Conservation (phyloP, 371 early-diverging fungal genomes). For the Actinomucor elegans region DNA sequence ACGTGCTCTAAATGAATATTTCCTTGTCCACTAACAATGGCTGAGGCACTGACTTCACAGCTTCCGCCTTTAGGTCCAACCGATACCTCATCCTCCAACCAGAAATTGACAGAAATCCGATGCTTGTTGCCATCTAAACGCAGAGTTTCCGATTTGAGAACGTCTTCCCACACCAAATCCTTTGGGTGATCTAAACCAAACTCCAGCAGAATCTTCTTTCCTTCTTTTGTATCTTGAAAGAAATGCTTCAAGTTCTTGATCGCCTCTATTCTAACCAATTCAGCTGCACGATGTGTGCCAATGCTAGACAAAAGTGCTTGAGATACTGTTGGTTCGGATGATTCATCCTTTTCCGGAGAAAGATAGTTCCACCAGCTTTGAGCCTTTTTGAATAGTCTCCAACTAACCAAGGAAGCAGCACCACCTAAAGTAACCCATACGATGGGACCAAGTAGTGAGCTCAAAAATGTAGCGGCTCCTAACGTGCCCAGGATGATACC, state of each 20-base stretch:
- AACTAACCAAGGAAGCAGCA: constrained; percentile 24
- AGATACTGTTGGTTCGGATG: background rate
- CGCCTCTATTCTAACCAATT: constrained; percentile 25
- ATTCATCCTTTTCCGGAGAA: background rate
- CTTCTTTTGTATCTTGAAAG: constrained; percentile 22
- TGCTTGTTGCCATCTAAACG: constrained; percentile 7
- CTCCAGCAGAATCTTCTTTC: constrained; percentile 18
- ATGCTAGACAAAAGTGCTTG: constrained; percentile 19
- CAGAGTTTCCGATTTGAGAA: constrained; percentile 15
- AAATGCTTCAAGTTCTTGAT: constrained; percentile 32
- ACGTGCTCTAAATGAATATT: constrained; percentile 15
- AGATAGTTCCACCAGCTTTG: constrained; percentile 33
- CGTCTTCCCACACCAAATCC: constrained; percentile 22
- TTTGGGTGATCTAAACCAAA: constrained; percentile 32
- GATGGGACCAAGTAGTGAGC: constrained; percentile 33
- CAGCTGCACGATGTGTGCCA: constrained; percentile 30
- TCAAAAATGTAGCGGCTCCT: constrained; percentile 22
- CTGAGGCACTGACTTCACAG: constrained; percentile 27
- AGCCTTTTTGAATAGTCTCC: constrained; percentile 35
- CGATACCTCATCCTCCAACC: constrained; percentile 26
- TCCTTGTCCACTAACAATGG: constrained; percentile 21
- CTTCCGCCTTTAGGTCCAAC: constrained; percentile 28
- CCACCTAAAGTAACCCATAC: constrained; percentile 38
- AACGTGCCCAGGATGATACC: constrained; percentile 21
- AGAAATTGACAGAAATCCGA: constrained; percentile 27